Evolutionary conservation across 2,329 filamentous ascomycete genomes (phyloP).

Genomic region (Stemphylium vesicarium): DNA sequence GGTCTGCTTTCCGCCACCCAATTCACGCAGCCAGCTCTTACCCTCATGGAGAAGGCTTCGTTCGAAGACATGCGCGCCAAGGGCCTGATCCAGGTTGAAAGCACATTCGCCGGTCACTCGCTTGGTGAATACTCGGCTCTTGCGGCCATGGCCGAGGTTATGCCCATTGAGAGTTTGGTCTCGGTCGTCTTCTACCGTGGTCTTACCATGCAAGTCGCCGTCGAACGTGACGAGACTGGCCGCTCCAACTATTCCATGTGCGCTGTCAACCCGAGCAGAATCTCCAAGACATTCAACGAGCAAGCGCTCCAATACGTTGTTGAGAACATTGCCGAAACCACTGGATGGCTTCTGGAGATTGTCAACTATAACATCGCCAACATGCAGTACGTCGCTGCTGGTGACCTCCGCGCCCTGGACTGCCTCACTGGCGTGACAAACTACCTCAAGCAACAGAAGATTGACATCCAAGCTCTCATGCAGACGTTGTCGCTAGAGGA

Average conservation of each 20-base stretch:
- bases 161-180: slow-evolving; percentile 98
- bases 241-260: slow-evolving; percentile 99
- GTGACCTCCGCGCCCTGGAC: slow-evolving; percentile 70
- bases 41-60: slow-evolving; percentile 98
- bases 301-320: slow-evolving; percentile 96
- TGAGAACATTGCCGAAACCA: slow-evolving; percentile 91
- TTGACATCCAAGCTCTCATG: slow-evolving; percentile 94
- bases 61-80: slow-evolving; percentile 99
- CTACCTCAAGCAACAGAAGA: slow-evolving; percentile 94
- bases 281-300: slow-evolving; percentile 98
- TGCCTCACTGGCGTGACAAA: slow-evolving; percentile 82
- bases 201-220: slow-evolving; percentile 98
- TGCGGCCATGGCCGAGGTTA: slow-evolving; percentile 93
- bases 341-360: slow-evolving; percentile 95
- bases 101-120: slow-evolving; percentile 96
- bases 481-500: slow-evolving; percentile 85
- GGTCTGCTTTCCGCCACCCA: slow-evolving; percentile 96
- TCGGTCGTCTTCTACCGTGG: slow-evolving; percentile 99
- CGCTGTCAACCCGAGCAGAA: slow-evolving; percentile 96
- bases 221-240: slow-evolving; percentile 90
- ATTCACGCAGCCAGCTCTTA: slow-evolving; percentile 96
- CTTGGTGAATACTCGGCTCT: slow-evolving; percentile 98
- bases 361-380: slow-evolving; percentile 89
- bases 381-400: slow-evolving; percentile 72
- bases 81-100: slow-evolving; percentile 93